Conservation (phyloP, 306 rosid species). For the Senna siamea region DNA sequence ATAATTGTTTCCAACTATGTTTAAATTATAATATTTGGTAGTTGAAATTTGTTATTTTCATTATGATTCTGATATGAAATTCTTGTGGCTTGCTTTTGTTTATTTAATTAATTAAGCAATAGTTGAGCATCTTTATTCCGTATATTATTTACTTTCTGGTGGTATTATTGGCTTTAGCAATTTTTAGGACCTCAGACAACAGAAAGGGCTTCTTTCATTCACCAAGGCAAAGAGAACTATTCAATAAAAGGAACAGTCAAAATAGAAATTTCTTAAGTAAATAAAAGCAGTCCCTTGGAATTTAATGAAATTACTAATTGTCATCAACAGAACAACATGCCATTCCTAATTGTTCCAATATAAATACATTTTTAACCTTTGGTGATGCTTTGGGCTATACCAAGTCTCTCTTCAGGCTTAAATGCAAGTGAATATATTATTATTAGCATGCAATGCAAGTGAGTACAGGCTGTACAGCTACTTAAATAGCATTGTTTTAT, state of each 20-base stretch:
- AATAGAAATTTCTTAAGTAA: background rate
- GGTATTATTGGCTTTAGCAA: conserved; percentile 16
- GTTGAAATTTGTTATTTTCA: background rate
- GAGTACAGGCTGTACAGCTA: conserved; percentile 5
- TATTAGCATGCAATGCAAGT: conserved; percentile 24
- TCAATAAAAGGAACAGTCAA: conserved; percentile 11
- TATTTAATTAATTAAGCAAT: conserved; percentile 2
- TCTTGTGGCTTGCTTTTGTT: conserved; percentile 8
- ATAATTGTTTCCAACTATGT: background rate
- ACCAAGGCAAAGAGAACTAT: background rate
- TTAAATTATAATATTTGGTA: conserved; percentile 10
- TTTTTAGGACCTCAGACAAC: background rate
- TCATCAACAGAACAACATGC: background rate
- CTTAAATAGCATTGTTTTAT: conserved; percentile 36
- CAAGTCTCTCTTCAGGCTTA: conserved; percentile 10
- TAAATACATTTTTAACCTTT: background rate
- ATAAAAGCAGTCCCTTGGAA: conserved; percentile 17
- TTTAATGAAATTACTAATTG: background rate
- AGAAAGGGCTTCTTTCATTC: conserved; percentile 18
- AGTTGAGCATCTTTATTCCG: conserved; percentile 9
- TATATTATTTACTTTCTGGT: conserved; percentile 5
- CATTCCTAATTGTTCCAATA: background rate
- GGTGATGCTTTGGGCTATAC: background rate
- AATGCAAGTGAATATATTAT: conserved; percentile 13
- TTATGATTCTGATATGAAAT: background rate